A percentile compares a stretch with the other conserved stretches of the same genome.
Conservation (phyloP, 2,329 filamentous ascomycete species). For the Fusarium proliferatum region DNA sequence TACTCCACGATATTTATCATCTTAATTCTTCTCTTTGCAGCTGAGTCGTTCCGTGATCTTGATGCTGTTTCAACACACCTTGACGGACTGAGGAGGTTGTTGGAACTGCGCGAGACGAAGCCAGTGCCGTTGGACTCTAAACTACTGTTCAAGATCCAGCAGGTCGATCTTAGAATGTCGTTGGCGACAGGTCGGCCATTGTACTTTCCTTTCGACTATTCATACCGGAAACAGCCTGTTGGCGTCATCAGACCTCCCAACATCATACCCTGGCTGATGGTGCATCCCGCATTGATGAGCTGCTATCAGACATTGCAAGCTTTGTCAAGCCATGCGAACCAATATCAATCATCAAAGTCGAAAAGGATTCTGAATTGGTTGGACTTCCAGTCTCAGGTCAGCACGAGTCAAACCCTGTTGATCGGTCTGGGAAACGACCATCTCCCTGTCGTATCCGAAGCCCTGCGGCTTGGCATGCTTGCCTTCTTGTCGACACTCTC, state of each 20-base stretch:
- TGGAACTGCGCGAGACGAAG: background rate
- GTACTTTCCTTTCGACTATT: background rate
- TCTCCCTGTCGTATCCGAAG: background rate
- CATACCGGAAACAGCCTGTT: rapidly evolving
- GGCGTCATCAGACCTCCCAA: rapidly evolving
- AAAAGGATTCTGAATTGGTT: background rate
- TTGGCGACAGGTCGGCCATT: background rate
- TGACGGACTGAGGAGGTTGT: background rate
- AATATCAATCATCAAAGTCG: rapidly evolving
- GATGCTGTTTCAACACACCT: background rate
- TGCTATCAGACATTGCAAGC: background rate
- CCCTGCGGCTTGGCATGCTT: constrained; percentile 5
- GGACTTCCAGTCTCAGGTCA: background rate
- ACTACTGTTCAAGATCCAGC: constrained; percentile 6
- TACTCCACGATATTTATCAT: background rate
- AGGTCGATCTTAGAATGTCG: background rate
- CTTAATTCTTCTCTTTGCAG: background rate
- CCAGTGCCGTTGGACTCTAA: background rate
- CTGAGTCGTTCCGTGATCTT: background rate
- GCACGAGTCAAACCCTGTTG: background rate
- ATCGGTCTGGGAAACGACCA: rapidly evolving
- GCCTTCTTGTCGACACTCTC: constrained; percentile 1
- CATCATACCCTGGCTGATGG: rapidly evolving
- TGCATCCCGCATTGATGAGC: rapidly evolving
- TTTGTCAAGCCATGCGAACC: background rate